Base-by-base conservation (phyloP, 179 eudicot species). In the Actinidia chinensis region DNA sequence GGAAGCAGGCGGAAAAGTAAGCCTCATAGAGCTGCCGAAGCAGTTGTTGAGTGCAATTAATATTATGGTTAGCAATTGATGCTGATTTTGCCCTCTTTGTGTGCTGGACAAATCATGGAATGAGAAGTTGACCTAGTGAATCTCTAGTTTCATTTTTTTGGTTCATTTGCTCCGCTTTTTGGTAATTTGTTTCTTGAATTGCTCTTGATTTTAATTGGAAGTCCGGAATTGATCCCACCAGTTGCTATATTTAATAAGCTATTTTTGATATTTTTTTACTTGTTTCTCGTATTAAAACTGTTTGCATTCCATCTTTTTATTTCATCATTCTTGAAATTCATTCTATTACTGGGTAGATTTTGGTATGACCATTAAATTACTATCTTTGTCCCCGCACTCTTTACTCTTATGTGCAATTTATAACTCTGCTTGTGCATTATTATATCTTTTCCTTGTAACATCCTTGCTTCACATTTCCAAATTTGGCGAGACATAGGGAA, bases 11-110 rank as follows among this genome's bases (percentile, higher is more conserved):
- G 98, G 75, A 93, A 93, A 86, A 89, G 74, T 88, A 93, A 87
- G 80, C 98, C 98, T 76, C 89, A 89, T 76, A 84, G 98, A 75
- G 97, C 98, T 51, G 95, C 97, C 44, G 93, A 91, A 89, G 93
- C 85, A 1, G 93, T 91, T 63, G 90, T 90, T 47, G 91, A 88
- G 80, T 90, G 93, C 86, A 86, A 79, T 76, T 79, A 67, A 82
- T 50, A 58, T 66, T 47, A 46, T 8, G 61, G 71, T 73, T 79
- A 79, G 33, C 68, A 6, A 58, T 33, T n/a, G 71, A 15, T 4
- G 66, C 13, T 68, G 17, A 33, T 14, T 23, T 44, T 12, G 47
- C 46, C 42, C 56, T 25, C 47, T 20, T 75, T 48, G 59, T 23
- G 33, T 36, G n/a, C 8, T n/a, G 59, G n/a, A 17, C 78, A 63